Percentiles rank a stretch among this genome's conserved stretches.
Evolutionary conservation across 2,329 filamentous ascomycete species (phyloP).

Genomic region (Fusarium pilosicola): DNA sequence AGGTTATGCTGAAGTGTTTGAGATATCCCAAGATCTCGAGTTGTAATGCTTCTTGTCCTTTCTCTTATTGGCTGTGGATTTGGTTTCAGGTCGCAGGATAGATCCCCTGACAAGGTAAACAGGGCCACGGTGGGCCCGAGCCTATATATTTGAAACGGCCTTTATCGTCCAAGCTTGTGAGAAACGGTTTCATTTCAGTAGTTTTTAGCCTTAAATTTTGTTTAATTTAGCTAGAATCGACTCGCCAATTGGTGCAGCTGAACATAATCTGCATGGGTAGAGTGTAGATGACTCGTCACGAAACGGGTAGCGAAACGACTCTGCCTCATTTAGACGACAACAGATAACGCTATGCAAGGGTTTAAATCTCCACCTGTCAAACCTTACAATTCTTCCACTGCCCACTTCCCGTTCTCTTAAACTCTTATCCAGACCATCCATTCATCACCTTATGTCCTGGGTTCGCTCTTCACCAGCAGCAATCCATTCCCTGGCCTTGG

Average conservation of each 20-base stretch:
- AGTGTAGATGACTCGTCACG: slow-evolving; percentile 10
- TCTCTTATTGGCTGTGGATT: slow-evolving; percentile 26
- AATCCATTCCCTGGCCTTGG: slow-evolving; percentile 62
- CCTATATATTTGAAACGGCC: slow-evolving; percentile 11
- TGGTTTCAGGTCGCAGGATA: slow-evolving; percentile 26
- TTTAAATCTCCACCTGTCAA: slow-evolving; percentile 16
- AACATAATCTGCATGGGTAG: not conserved
- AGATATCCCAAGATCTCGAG: not conserved
- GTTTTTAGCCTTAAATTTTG: not conserved
- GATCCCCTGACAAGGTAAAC: slow-evolving; percentile 21
- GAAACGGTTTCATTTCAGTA: slow-evolving; percentile 6
- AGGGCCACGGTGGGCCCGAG: slow-evolving; percentile 10
- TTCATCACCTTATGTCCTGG: slow-evolving; percentile 47
- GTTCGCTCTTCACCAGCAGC: slow-evolving; percentile 62
- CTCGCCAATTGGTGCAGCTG: slow-evolving; percentile 3
- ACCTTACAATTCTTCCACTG: slow-evolving; percentile 15
- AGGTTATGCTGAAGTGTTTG: slow-evolving; percentile 12
- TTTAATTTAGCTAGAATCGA: not conserved
- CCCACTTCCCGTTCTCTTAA: slow-evolving; percentile 5
- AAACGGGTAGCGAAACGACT: slow-evolving; percentile 20
- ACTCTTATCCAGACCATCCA: not conserved
- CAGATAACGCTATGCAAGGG: not conserved
- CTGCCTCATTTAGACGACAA: slow-evolving; percentile 18
- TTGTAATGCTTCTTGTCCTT: slow-evolving; percentile 8
- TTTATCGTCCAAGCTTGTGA: not conserved